Base-by-base conservation (phyloP, 768 basidiomycete genomes). In the Termitomyces sp. region DNA sequence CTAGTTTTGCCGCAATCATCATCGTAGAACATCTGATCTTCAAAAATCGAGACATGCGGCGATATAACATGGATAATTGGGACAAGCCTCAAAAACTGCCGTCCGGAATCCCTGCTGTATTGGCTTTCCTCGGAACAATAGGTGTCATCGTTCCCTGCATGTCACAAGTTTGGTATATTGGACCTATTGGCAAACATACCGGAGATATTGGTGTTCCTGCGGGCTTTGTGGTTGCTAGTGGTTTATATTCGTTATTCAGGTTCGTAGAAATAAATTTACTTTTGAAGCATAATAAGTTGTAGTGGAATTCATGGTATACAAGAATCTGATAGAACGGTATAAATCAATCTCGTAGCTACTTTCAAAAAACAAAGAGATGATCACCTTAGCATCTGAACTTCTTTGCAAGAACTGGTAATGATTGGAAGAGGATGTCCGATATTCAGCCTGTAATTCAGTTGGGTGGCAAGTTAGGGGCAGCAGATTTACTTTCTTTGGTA, bases 171-270 rank as follows among this genome's bases (percentile, higher is more conserved):
- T 90, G 84, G 82, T 91, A 81, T 63, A 68, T 71, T 3, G 89
- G 89, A 0, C 88, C 88, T 0, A 83, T 91, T 18, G 88, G 87
- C 3, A 60, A 64, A 33, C 70, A 63, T 9, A 75, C 84, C 11
- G 89, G 89, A 3, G 89, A 91, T 66, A 82, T 91, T 50, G 89
- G 86, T 3, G 79, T 91, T 35, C 75, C 87, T 55, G 67, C 83
- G 15, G 85, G 85, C 0, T 81, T 85, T 49, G 64, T 68, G 5
- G 67, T 76, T 7, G 76, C 80, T 0, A 71, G 66, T 12, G 16
- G 80, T 35, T 59, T 80, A 35, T 89, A 87, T 65, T 12, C 25
- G 6, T 35, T 58, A 15, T 23, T 63, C 27, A 56, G 62, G 47
- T 31, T 20, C 9, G 22, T 52, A n/a, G 59, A 60, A 48, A n/a